Base-by-base conservation (phyloP, 148 eudicot genomes). In the Dianthus caryophyllus region DNA sequence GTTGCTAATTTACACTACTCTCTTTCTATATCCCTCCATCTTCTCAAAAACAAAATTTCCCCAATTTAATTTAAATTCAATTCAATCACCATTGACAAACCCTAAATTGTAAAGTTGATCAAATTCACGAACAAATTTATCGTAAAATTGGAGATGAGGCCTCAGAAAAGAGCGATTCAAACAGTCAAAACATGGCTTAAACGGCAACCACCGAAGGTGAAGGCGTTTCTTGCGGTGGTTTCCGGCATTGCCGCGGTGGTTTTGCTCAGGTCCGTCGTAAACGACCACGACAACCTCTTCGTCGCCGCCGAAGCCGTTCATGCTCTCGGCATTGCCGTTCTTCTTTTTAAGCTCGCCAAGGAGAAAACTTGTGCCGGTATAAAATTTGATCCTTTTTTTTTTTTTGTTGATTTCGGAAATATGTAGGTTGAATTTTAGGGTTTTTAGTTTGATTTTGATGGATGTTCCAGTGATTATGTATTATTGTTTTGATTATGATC, bases 301-400 rank as follows among this genome's bases (percentile, higher is more conserved):
- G 91, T 89, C 26, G 96, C 96, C 5, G 86, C 97, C 24, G 97
- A 92, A 66, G 90, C 91, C 54, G 96, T 92, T 61, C 97, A 92
- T 65, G 80, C 87, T 31, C 71, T 91, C 38, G 97, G 97, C 4
- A 85, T 88, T 25, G 81, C 77, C 5, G 88, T 91, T 43, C 96
- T 91, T 31, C 87, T 91, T 58, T 91, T 81, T 65, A 91, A 91
- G 75, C 91, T 91, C 78, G 81, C 82, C 60, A 88, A 86, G 80
- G 92, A 88, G 63, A 91, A 82, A 73, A 88, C 97, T 75, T 91
- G 97, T 59, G 97, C 97, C 6, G 97, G 97, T 91, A 84, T 9
- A 33, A 33, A 33, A 2, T 33, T 33, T 21, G 14, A 5, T 27
- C 17, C 0, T 61, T 50, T 4, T 50, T 9, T 25, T 64, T 21